These are phyloP conservation scores for Fagopyrum homotropicum DNA, from an alignment of 148 eudicot species.

Conservation along the genomic window DNA sequence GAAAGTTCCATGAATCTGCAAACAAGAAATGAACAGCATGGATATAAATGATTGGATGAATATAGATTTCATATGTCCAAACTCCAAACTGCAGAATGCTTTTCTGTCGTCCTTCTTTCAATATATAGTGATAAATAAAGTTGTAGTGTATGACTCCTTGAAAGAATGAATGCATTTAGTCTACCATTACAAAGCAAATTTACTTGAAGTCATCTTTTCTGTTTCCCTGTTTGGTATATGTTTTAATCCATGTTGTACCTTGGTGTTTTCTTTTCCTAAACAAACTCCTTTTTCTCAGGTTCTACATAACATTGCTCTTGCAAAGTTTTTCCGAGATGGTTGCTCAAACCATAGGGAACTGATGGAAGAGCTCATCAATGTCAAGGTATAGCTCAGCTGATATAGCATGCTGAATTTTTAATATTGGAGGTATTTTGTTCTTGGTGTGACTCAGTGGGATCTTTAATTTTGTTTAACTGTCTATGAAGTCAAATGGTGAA, in stretches of 20 bases:
- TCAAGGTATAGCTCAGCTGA: conserved; percentile 51
- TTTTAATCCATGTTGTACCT: neutral
- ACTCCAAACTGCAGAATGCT: neutral
- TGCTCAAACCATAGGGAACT: conserved; percentile 68
- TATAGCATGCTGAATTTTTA: neutral
- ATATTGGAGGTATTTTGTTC: neutral
- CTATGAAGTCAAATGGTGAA: neutral
- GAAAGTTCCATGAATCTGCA: neutral
- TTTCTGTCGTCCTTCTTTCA: neutral
- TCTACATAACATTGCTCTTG: conserved; percentile 67
- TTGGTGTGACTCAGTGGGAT: neutral
- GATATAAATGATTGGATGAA: neutral
- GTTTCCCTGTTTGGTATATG: conserved; percentile 9
- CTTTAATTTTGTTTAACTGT: neutral
- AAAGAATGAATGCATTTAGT: neutral
- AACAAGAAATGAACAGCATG: neutral
- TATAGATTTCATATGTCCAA: neutral
- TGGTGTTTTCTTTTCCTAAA: conserved; percentile 14
- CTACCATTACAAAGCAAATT: neutral
- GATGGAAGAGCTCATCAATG: conserved; percentile 47
- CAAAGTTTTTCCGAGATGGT: conserved; percentile 63
- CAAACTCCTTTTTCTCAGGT: conserved; percentile 34
- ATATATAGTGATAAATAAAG: neutral
- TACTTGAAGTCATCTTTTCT: neutral
- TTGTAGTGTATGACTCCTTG: neutral